phyloP scores from a whole-genome alignment of 208 protist genomes.

The Crithidia bombi region DNA sequence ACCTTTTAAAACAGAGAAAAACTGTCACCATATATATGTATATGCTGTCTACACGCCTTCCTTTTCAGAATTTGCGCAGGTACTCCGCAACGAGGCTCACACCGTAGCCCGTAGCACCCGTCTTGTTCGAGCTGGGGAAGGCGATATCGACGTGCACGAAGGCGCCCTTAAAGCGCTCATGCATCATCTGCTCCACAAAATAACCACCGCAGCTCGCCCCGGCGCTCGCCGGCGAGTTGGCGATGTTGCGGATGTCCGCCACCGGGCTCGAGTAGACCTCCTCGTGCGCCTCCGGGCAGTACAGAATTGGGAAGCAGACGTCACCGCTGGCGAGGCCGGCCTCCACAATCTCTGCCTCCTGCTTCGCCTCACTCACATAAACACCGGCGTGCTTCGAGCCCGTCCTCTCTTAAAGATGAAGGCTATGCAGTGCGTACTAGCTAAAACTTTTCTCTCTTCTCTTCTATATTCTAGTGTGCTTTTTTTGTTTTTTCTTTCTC shows the following conservation, averaged over 20 bases:
- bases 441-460: too few relatives aligned
- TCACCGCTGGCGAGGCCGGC: conserved; percentile 69
- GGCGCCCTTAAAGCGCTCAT: conserved; percentile 65
- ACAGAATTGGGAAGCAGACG: conserved; percentile 82
- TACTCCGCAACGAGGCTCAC: conserved; percentile 71
- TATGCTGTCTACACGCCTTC: too few relatives aligned
- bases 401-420: too few relatives aligned
- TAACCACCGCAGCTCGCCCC: conserved; percentile 77
- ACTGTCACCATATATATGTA: too few relatives aligned
- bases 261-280: conserved; percentile 63
- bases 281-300: conserved; percentile 85
- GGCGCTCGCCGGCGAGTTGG: conserved; percentile 54
- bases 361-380: conserved; percentile 65
- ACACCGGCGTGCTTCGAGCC: conserved; percentile 77
- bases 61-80: conserved; percentile 39
- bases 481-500: too few relatives aligned
- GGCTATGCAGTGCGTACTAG: too few relatives aligned
- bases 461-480: too few relatives aligned
- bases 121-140: conserved; percentile 61
- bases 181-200: conserved; percentile 75
- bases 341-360: conserved; percentile 57
- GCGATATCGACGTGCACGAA: conserved; percentile 90
- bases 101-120: conserved; percentile 80
- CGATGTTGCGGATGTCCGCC: conserved; percentile 84
- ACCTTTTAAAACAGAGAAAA: too few relatives aligned